Conservation (phyloP, 2,329 filamentous ascomycete species). For the Rhynchosporium agropyri region DNA sequence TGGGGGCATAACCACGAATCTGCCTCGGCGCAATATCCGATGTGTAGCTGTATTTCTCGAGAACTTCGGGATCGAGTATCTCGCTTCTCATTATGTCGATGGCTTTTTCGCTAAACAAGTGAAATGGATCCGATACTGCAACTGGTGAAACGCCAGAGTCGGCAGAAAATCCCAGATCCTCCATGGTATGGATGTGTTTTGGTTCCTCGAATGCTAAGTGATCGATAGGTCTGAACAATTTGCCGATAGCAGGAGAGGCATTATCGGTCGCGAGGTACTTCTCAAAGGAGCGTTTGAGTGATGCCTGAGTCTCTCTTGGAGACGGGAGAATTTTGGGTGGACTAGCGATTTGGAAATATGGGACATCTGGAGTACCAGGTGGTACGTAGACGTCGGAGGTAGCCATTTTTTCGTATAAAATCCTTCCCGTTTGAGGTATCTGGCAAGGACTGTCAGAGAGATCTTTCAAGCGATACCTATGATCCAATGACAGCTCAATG, state of each 20-base stretch:
- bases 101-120: conserved; percentile 63
- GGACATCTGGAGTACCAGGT: conserved; percentile 34
- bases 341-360: conserved; percentile 35
- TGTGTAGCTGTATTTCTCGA: conserved; percentile 58
- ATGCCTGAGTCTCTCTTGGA: conserved; percentile 38
- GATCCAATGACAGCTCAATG: too few relatives aligned
- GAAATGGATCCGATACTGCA: conserved; percentile 67
- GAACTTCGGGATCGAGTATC: conserved; percentile 59
- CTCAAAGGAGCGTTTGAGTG: conserved; percentile 41
- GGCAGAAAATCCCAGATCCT: conserved; percentile 59
- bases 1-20: conserved; percentile 56
- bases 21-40: conserved; percentile 61
- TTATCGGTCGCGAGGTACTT: conserved; percentile 41
- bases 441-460: not conserved
- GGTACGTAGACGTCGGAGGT: conserved; percentile 34
- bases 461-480: too few relatives aligned
- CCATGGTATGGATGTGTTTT: conserved; percentile 59
- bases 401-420: conserved; percentile 31
- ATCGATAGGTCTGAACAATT: conserved; percentile 54
- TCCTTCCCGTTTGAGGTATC: too few relatives aligned
- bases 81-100: conserved; percentile 64
- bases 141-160: conserved; percentile 61
- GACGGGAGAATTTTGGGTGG: conserved; percentile 35
- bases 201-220: conserved; percentile 58
- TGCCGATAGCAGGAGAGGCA: conserved; percentile 34